These are phyloP conservation scores for Phytophthora pisi DNA, from an alignment of 352 stramenopile species.

Conservation along the genomic window DNA sequence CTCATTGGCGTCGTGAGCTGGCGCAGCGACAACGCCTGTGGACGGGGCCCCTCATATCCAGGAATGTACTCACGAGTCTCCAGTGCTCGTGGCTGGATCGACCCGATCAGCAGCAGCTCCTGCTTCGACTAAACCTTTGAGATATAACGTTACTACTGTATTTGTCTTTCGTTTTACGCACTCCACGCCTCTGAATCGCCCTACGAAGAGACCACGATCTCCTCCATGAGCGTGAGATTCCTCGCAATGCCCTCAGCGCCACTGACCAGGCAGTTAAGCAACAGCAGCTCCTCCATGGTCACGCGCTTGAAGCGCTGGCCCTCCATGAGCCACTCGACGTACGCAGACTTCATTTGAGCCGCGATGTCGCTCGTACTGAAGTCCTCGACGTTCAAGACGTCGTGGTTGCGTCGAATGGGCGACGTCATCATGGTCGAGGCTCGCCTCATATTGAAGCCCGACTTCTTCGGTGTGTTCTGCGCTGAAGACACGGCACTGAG, in stretches of 20 bases:
- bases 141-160: slow-evolving; percentile 13
- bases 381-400: slow-evolving; percentile 83
- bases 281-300: slow-evolving; percentile 80
- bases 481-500: slow-evolving; percentile 34
- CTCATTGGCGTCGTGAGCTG: slow-evolving; percentile 57
- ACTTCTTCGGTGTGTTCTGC: slow-evolving; percentile 36
- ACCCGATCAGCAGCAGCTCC: background rate
- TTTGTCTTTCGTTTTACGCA: background rate
- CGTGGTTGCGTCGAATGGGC: slow-evolving; percentile 76
- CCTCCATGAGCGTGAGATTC: slow-evolving; percentile 75
- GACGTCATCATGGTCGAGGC: slow-evolving; percentile 49
- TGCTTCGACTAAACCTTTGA: background rate
- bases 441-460: slow-evolving; percentile 18
- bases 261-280: slow-evolving; percentile 86
- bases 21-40: slow-evolving; percentile 41
- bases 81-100: background rate
- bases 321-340: slow-evolving; percentile 85
- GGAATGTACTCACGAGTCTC: slow-evolving; percentile 56
- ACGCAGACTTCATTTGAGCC: slow-evolving; percentile 70
- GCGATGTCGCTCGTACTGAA: slow-evolving; percentile 79
- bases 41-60: slow-evolving; percentile 34
- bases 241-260: slow-evolving; percentile 77
- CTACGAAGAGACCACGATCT: slow-evolving; percentile 71
- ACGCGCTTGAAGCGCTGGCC: slow-evolving; percentile 73
- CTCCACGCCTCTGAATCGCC: background rate